Evolutionary conservation across 352 stramenopile species (phyloP), one percentile per base, ranked within the genome.

Genomic region (Phytopythium helicoides): DNA sequence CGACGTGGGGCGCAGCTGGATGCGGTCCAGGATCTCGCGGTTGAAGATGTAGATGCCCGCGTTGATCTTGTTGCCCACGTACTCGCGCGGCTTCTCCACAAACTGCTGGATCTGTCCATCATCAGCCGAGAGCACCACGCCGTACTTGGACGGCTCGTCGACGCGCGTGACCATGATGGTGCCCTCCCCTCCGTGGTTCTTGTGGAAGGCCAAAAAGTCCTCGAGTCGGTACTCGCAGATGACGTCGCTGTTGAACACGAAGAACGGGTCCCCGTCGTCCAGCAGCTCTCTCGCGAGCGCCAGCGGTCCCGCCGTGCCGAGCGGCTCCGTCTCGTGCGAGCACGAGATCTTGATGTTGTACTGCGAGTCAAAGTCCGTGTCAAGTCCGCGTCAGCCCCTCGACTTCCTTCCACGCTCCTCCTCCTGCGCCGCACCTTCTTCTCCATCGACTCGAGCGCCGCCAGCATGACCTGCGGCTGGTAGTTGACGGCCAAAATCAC

Each of bases 41-140:
- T 89, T 93, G 58, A 96, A 94, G 22, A 95, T 88, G 64, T 96
- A 96, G 39, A 96, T 93, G 23, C 86, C 87, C 7, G 86, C 87
- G 55, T 95, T 96, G 60, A 96, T 94, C 65, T 95, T 85, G 72
- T 96, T 94, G 56, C 86, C 85, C 26, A 96, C 85, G 58, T 90
- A 96, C 46, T 94, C 83, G 34, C 73, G 74, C 7, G 87, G 87
- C 65, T 96, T 96, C 63, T 96, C 87, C 31, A 96, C 82, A 56
- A 96, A 96, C 33, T 74, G 77, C 47, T 96, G 66, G 57, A 96
- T 92, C 63, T 89, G 76, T n/a, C 84, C 84, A 33, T 92, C 70
- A 6, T 80, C 71, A 18, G 68, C 60, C 5, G 84, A 86, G 48
- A 96, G 55, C 34, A 96, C 85, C 22, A 96, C 87, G 33, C 87